Base-by-base conservation (phyloP, 306 rosid genomes). In the Citrullus colocynthis region DNA sequence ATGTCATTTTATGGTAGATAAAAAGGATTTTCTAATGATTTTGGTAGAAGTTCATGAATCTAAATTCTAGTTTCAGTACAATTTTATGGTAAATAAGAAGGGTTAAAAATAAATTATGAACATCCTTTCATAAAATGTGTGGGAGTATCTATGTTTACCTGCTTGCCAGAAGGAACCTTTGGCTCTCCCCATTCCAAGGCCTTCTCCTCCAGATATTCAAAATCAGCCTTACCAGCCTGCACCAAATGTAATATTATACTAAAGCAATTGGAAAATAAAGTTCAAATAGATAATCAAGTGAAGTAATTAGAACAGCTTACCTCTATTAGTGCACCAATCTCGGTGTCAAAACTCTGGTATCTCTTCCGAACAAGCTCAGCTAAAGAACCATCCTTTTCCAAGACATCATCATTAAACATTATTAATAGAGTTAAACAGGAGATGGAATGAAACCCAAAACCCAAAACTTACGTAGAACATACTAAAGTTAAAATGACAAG, bases 171-270 rank as follows among this genome's bases (percentile, higher is more conserved):
- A 84, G 97, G 85, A 84, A 95, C 97, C 80, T 82, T 87, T 3
- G 90, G 97, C 76, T 92, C 99, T 81, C 93, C 97, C 97, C 93
- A 88, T 86, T 89, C 96, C 82, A 85, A 83, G 82, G 80, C 91
- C 83, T 89, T 89, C 87, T 88, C 92, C 92, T 89, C 99, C 56
- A 95, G 97, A 79, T 80, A 55, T 42, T 95, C 97, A 80, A 95
- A 95, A 90, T 95, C 97, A 37, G 89, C 97, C 83, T 92, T 89
- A 44, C 99, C 97, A 64, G 96, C 93, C 99, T 95, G 78, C 52
- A 66, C 20, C 39, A 88, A 75, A 81, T 20, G 72, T 72, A 81
- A 51, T 4, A n/a, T 49, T 20, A 71, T 12, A 15, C 45, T 48
- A 57, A 58, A 18, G n/a, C 18, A 81, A 3, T 69, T n/a, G 13